Evolutionary conservation across 371 early-diverging fungal species (phyloP), one percentile per base, ranked within the genome.

Genomic region (Saksenaea oblongispora): DNA sequence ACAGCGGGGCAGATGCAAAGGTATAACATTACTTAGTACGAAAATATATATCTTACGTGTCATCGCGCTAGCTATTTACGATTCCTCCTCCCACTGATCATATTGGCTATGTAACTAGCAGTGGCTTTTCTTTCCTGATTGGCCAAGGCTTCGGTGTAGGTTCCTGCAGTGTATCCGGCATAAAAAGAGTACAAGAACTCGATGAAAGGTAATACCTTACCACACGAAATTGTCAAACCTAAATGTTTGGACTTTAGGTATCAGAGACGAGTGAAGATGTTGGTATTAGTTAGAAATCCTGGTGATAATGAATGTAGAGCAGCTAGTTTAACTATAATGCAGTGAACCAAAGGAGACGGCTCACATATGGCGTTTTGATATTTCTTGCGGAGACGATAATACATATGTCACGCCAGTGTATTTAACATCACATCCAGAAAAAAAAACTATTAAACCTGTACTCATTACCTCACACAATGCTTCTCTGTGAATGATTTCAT

Each of bases 71-170:
- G 51, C 22, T 47, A 7, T 47, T 47, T 22, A 22, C 17, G 3
- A 22, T 61, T 51, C 73, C 75, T n/a, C 64, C 73, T 15, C 41
- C 61, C 39, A 63, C 64, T 2, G 70, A 70, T 10, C 74, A 85
- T 17, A 77, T 92, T 60, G 94, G 94, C 3, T 91, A 88, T 61
- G 71, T 92, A 28, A 91, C 91, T 0, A 86, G 87, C 4, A 92
- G 91, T 1, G 81, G 84, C 15, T 91, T 83, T 58, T 90, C 91
- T 14, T 82, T 88, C 44, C 73, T 79, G 11, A 74, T 84, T 34
- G 94, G 92, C 4, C 64, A 82, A 42, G 88, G 89, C 41, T 79
- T 78, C 54, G 91, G 87, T 13, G 74, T 87, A 59, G 87, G 87
- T 31, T 82, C 82, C 35, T 86, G 87, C 44, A 76, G 85, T 31